Evolutionary conservation across 345 rosid genomes (phyloP).

Genomic region (Carallia brachiata): DNA sequence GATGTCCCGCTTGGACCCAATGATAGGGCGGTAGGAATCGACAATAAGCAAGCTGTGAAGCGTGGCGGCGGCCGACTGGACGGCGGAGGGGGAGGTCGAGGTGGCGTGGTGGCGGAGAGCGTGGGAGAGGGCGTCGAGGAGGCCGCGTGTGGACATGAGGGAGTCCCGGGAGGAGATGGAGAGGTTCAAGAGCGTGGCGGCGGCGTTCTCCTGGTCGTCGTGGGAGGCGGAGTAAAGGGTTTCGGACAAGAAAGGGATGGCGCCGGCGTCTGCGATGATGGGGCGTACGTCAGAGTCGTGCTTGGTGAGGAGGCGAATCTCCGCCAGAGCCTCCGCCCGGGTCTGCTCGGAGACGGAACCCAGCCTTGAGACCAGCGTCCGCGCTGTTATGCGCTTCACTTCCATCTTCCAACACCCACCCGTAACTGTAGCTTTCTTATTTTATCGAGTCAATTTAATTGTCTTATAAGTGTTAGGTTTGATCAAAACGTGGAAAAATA

Average conservation of each 20-base stretch:
- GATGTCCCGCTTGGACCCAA: constrained; percentile 88
- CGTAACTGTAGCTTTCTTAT: neutral
- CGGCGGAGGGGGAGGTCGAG: constrained; percentile 56
- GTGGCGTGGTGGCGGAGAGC: constrained; percentile 61
- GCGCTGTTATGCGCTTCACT: constrained; percentile 60
- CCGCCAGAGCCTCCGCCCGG: constrained; percentile 64
- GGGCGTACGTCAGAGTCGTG: constrained; percentile 70
- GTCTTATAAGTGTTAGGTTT: too few relatives aligned
- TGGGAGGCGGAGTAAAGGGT: constrained; percentile 67
- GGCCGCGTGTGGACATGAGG: constrained; percentile 78
- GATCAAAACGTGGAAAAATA: too few relatives aligned
- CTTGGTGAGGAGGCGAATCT: constrained; percentile 73
- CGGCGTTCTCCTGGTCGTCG: constrained; percentile 73
- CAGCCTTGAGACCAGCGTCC: constrained; percentile 60
- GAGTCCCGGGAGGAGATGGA: constrained; percentile 67
- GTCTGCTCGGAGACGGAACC: constrained; percentile 81
- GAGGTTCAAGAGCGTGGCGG: constrained; percentile 79
- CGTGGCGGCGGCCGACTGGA: constrained; percentile 83
- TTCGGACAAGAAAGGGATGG: constrained; percentile 78
- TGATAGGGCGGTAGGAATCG: constrained; percentile 73
- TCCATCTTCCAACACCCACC: constrained; percentile 41
- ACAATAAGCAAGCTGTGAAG: constrained; percentile 68
- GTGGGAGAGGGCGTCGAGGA: constrained; percentile 87
- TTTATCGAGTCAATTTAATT: neutral
- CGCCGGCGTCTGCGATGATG: constrained; percentile 69